A percentile compares a stretch with the other conserved stretches of the same genome.
phyloP scores from a whole-genome alignment of 2,329 filamentous ascomycete species.

The Neopestalotiopsis sp. region DNA sequence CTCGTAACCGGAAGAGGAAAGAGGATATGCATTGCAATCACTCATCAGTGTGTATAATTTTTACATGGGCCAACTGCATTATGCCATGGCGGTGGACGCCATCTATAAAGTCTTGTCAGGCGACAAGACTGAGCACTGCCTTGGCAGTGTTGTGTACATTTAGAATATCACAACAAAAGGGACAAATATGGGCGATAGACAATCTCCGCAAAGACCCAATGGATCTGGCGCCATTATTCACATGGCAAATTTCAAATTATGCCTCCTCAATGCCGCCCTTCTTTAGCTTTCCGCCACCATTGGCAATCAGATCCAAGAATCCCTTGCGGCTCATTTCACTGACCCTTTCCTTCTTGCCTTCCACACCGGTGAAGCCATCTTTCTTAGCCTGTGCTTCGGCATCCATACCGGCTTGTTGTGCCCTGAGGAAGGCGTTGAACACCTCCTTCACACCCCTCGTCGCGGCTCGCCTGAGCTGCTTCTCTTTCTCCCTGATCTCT shows the following conservation, averaged over 20 bases:
- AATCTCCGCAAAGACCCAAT: neutral
- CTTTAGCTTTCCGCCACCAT: slow-evolving; percentile 63
- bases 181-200: neutral
- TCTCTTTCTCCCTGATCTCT: slow-evolving; percentile 73
- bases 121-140: neutral
- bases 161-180: slow-evolving; percentile 3
- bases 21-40: neutral
- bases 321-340: slow-evolving; percentile 98
- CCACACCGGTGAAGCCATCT: slow-evolving; percentile 78
- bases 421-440: slow-evolving; percentile 92
- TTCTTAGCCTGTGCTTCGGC: slow-evolving; percentile 72
- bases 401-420: slow-evolving; percentile 86
- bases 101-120: neutral
- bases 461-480: slow-evolving; percentile 81
- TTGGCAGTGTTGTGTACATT: slow-evolving; percentile 6
- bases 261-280: slow-evolving; percentile 65
- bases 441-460: slow-evolving; percentile 94
- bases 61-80: neutral
- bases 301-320: slow-evolving; percentile 87
- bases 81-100: neutral
- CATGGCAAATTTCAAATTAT: neutral
- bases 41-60: neutral
- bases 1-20: slow-evolving; percentile 7
- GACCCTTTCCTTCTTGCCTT: slow-evolving; percentile 81
- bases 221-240: neutral